Evolutionary conservation across 164 flowering plant species (phyloP).

Genomic region (Malania oleifera): DNA sequence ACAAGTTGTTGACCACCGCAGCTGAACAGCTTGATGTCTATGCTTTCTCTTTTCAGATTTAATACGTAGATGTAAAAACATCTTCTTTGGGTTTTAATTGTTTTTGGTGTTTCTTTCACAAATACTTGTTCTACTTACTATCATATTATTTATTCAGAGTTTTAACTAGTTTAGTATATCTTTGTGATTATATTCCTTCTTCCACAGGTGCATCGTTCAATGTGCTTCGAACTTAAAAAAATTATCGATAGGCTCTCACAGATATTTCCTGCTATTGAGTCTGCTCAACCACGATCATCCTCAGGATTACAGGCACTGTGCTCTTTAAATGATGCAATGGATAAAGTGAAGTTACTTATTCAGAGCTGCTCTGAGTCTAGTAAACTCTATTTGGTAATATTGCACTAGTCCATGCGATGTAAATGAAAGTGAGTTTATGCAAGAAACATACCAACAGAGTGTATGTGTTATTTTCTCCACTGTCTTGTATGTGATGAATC

Average conservation of each 20-base stretch:
- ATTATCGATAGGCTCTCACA: constrained; percentile 28
- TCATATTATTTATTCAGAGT: neutral
- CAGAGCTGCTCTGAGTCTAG: constrained; percentile 57
- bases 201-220: constrained; percentile 39
- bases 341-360: constrained; percentile 47
- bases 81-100: too few relatives aligned
- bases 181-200: constrained; percentile 2
- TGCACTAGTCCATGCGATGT: neutral
- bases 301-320: constrained; percentile 49
- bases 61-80: too few relatives aligned
- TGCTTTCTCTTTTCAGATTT: too few relatives aligned
- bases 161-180: neutral
- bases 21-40: too few relatives aligned
- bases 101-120: neutral
- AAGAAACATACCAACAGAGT: too few relatives aligned
- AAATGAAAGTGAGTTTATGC: neutral
- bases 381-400: constrained; percentile 57
- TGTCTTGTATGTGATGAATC: neutral
- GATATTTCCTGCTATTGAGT: constrained; percentile 39
- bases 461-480: neutral
- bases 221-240: constrained; percentile 36
- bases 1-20: too few relatives aligned
- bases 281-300: constrained; percentile 48
- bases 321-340: constrained; percentile 34
- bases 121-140: neutral